Percentiles rank a stretch among this genome's conserved stretches.
These are phyloP conservation scores for Candida broadrunensis DNA, from an alignment of 805 yeast genomes.

Conservation along the genomic window DNA sequence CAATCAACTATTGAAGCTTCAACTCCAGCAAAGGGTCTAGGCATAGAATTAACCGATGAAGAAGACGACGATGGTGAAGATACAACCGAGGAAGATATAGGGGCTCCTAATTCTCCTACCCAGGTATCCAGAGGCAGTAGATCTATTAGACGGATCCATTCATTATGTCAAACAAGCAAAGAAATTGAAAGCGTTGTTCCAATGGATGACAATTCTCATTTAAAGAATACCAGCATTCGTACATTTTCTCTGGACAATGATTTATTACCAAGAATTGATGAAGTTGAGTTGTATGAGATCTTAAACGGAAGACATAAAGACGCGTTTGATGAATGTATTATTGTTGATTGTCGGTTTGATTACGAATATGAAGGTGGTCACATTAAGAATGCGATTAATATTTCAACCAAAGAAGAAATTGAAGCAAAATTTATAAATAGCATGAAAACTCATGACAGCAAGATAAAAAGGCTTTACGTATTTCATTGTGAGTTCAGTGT, in stretches of 20 bases:
- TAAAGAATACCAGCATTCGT: constrained; percentile 23
- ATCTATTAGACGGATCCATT: constrained; percentile 58
- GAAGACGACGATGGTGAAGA: constrained; percentile 1
- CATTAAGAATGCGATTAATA: constrained; percentile 76
- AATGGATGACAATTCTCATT: constrained; percentile 30
- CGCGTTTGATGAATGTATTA: constrained; percentile 52
- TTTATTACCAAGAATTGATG: constrained; percentile 67
- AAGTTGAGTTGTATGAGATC: constrained; percentile 53
- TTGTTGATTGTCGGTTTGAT: constrained; percentile 89
- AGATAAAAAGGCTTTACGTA: constrained; percentile 52
- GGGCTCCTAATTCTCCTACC: constrained; percentile 18
- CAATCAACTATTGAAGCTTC: constrained; percentile 2
- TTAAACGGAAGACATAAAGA: constrained; percentile 50
- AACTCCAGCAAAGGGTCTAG: not conserved
- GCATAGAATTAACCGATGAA: not conserved
- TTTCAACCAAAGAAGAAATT: constrained; percentile 65
- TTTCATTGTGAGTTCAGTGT: constrained; percentile 96
- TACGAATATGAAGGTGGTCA: constrained; percentile 95
- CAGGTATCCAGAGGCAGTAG: constrained; percentile 16
- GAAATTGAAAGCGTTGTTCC: constrained; percentile 17
- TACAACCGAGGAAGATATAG: not conserved
- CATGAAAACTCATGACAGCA: constrained; percentile 9
- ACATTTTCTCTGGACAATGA: constrained; percentile 43
- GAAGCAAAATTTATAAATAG: constrained; percentile 50
- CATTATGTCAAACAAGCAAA: constrained; percentile 59